Evolutionary conservation across 495 filamentous ascomycete genomes (phyloP).

Genomic region (Bryoglossum gracile): DNA sequence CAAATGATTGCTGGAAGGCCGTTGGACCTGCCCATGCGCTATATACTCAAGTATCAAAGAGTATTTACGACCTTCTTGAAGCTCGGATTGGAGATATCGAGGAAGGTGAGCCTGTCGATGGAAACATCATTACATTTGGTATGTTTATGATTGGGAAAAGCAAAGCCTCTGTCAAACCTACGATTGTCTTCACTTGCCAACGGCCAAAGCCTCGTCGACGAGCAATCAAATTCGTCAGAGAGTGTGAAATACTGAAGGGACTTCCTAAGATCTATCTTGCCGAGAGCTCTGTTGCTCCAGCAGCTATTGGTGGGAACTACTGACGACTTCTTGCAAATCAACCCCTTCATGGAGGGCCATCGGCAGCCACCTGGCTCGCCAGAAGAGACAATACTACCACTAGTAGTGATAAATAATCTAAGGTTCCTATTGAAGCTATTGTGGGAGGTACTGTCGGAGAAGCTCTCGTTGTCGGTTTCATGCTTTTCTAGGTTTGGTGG

Average conservation of each 20-base stretch:
- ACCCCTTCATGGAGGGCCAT: too few species aligned
- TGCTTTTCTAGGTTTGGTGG: too few species aligned
- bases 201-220: background rate
- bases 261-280: background rate
- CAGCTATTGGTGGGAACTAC: background rate
- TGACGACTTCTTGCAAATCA: background rate
- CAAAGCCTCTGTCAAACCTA: background rate
- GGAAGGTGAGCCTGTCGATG: background rate
- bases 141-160: slow-evolving; percentile 9
- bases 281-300: background rate
- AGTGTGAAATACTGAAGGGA: slow-evolving; percentile 1
- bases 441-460: too few species aligned
- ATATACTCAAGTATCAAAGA: background rate
- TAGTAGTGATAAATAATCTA: too few species aligned
- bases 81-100: slow-evolving; percentile 3
- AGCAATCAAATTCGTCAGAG: slow-evolving; percentile 6
- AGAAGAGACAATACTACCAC: too few species aligned
- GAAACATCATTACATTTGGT: slow-evolving; percentile 1
- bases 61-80: slow-evolving; percentile 3
- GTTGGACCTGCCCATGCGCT: slow-evolving; percentile 2
- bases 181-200: slow-evolving; percentile 3
- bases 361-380: too few species aligned
- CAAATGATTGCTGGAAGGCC: slow-evolving; percentile 2
- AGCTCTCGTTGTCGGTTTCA: too few species aligned
- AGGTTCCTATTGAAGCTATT: too few species aligned